Conservation (phyloP, 768 basidiomycete species). For the Naematelia encephala region DNA sequence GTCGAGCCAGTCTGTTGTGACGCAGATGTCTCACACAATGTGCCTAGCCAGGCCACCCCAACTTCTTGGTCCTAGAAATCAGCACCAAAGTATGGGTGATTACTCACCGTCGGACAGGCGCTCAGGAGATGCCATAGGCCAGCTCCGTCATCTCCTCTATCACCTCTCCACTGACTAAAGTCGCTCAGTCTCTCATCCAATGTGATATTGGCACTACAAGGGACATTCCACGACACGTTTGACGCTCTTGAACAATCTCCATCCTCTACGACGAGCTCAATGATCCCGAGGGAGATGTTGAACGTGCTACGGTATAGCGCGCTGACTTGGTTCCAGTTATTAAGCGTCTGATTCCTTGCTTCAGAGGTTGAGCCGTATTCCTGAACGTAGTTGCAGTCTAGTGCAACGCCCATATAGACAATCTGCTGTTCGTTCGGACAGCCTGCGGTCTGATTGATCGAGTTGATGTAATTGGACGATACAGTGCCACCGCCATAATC, state of each 20-base stretch:
- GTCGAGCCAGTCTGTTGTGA: conserved; percentile 52
- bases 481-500: conserved; percentile 40
- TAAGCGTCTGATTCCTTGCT: conserved; percentile 72
- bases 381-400: conserved; percentile 74
- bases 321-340: conserved; percentile 63
- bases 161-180: conserved; percentile 78
- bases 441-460: conserved; percentile 67
- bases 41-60: conserved; percentile 84
- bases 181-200: conserved; percentile 70
- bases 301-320: conserved; percentile 61
- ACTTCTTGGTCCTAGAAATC: conserved; percentile 38
- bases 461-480: conserved; percentile 60
- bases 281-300: conserved; percentile 78
- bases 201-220: conserved; percentile 57
- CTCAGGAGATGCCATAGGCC: conserved; percentile 90
- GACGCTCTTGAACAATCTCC: conserved; percentile 62
- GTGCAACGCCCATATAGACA: conserved; percentile 78
- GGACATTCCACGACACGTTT: conserved; percentile 67
- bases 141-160: conserved; percentile 65
- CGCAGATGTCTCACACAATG: conserved; percentile 60
- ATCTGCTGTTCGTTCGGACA: conserved; percentile 72
- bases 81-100: conserved; percentile 5
- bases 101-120: conserved; percentile 41
- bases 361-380: conserved; percentile 64
- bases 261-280: conserved; percentile 71